phyloP scores from a whole-genome alignment of 805 yeast species.

The Starmerella geochares region DNA sequence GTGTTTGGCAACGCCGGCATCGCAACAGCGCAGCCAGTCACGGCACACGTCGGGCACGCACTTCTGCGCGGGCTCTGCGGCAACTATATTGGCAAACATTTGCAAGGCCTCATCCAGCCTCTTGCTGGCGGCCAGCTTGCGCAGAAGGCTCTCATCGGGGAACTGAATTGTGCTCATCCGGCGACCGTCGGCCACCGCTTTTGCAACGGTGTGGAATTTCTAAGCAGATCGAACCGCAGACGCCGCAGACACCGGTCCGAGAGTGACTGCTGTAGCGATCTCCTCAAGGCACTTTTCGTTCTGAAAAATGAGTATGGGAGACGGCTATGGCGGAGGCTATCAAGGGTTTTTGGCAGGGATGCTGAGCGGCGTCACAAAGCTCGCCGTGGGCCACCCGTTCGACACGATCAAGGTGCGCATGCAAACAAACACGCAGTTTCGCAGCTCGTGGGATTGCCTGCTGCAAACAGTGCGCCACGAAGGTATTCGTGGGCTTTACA shows the following conservation, averaged over 20 bases:
- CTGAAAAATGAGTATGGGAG: slow-evolving; percentile 20
- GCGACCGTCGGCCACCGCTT: background rate
- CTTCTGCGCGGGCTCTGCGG: background rate
- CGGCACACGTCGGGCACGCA: slow-evolving; percentile 8
- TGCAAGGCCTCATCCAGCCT: background rate
- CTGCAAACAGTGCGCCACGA: slow-evolving; percentile 60
- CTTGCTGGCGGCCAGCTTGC: background rate
- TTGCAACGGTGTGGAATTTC: slow-evolving; percentile 1
- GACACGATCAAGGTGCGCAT: slow-evolving; percentile 82
- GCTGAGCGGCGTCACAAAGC: slow-evolving; percentile 76
- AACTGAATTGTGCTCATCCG: slow-evolving; percentile 6
- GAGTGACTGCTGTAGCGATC: too few relatives aligned
- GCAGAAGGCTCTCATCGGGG: background rate
- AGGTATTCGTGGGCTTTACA: slow-evolving; percentile 69
- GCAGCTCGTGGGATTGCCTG: slow-evolving; percentile 75
- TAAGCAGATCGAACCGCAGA: background rate
- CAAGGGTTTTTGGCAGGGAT: slow-evolving; percentile 78
- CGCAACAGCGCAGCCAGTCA: background rate
- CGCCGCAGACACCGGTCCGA: too few relatives aligned
- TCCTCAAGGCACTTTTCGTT: background rate
- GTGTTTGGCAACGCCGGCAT: background rate
- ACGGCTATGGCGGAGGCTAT: slow-evolving; percentile 24
- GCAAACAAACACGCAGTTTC: slow-evolving; percentile 66
- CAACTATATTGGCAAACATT: background rate
- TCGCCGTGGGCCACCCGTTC: slow-evolving; percentile 83